Evolutionary conservation across 106 monocot species (phyloP), one percentile per base, ranked within the genome.

Genomic region (Platanthera guangdongensis): DNA sequence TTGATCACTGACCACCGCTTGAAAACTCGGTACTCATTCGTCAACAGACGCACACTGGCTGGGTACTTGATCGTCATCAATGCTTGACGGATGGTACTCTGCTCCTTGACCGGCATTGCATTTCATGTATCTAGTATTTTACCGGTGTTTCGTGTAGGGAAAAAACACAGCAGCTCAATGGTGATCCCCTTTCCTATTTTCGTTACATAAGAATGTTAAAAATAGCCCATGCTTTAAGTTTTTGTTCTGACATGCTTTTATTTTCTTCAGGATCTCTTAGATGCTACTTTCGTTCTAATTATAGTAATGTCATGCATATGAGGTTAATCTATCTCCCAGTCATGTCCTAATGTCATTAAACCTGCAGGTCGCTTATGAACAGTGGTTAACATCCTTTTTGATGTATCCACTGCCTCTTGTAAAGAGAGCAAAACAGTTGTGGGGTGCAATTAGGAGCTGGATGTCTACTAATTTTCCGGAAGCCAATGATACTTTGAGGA

Each of bases 351-450:
- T 51, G 51, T 21, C 51, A 51, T 51, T 72, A 19, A 50, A 50
- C 4, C 72, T 75, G 25, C 68, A 80, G 80, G 67, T 45, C n/a
- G 54, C 80, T 46, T 80, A 80, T 73, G 74, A 54, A 50, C 8
- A 39, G 22, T 80, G 80, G 81, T 68, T 22, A 28, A 69, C 13
- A 81, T 93, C 93, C 52, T 99, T 94, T 82, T 80, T 78, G 9
- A 89, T 86, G 86, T 99, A 99, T 75, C 91, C 97, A 6, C 77
- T 87, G 74, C 78, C 81, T 28, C 72, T 99, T 8, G 92, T 99
- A 19, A 88, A 52, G 80, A 88, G 99, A 81, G 81, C 78, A 4
- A 92, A 88, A 76, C 64, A 80, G 60, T 86, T 78, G 15, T 94
- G 90, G 99, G 30, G 28, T 75, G 78, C 82, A 4, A 81, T 94